Base-by-base conservation (phyloP, 2,329 filamentous ascomycete genomes). In the Beauveria sp. region DNA sequence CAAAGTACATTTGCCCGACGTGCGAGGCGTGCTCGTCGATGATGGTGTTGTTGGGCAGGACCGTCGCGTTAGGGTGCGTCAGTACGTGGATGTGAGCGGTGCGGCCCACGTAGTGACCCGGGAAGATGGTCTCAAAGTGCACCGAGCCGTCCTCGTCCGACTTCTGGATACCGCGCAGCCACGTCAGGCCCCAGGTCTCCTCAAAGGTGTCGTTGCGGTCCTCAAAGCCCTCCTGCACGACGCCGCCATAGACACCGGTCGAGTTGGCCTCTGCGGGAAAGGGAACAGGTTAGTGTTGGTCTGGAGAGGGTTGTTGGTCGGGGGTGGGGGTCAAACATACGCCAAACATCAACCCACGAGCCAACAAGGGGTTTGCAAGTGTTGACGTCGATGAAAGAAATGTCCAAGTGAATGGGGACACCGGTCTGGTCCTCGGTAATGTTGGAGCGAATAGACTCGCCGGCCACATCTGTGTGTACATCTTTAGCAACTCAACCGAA, bases 1-100 rank as follows among this genome's bases (percentile, higher is more conserved):
- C 82, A 69, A 85, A 83, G 76, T 83, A 87, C 62, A 84, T 71
- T 70, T 87, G 84, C n/a, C 84, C 84, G 37, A 86, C 78, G 70
- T 87, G 83, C 2, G 80, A 77, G 52, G 81, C 77, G 37, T 73
- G 76, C 26, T 79, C 75, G 62, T 77, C 79, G 28, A 73, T 70
- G 62, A 83, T 74, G 61, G 82, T 84, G 65, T 76, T 75, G 73
- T 85, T 84, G 52, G 74, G 65, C 51, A 77, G 73, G 7, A 76
- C 67, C 12, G 69, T 70, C 30, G 72, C 70, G 57, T 69, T 65
- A 59, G 63, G 63, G 66, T 73, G 71, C 30, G 70, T 68, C 60
- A 75, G 68, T 43, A 76, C 64, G 66, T 79, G 77, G 55, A 76
- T 72, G 66, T 79, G 77, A 3, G 69, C 72, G 14, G 77, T 68